phyloP scores from a whole-genome alignment of 2,329 filamentous ascomycete genomes.

The Thielaviopsis populi region DNA sequence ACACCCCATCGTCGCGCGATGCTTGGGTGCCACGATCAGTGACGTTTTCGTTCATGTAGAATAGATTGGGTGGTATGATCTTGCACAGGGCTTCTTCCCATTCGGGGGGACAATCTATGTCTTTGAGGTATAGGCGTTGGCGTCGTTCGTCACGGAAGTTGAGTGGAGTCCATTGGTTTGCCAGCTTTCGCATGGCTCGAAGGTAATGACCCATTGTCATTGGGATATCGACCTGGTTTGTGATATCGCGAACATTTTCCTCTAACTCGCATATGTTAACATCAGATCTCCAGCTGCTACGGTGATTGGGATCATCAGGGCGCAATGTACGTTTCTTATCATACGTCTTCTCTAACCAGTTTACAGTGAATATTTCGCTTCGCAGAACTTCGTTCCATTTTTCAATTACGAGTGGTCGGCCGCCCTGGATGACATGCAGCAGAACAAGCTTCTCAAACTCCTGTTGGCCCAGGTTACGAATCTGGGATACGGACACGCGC shows the following conservation, averaged over 20 bases:
- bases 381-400: slow-evolving; percentile 69
- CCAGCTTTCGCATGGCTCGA: slow-evolving; percentile 67
- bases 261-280: slow-evolving; percentile 32
- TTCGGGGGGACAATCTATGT: slow-evolving; percentile 82
- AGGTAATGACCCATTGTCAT: slow-evolving; percentile 86
- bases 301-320: slow-evolving; percentile 13
- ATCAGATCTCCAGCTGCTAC: background rate
- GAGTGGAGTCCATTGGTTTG: slow-evolving; percentile 61
- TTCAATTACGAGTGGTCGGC: slow-evolving; percentile 80
- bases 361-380: slow-evolving; percentile 58
- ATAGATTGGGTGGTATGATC: slow-evolving; percentile 65
- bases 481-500: slow-evolving; percentile 62
- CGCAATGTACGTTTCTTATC: slow-evolving; percentile 55
- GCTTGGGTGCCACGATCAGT: slow-evolving; percentile 26
- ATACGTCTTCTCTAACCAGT: slow-evolving; percentile 67
- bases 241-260: slow-evolving; percentile 73
- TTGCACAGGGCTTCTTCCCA: slow-evolving; percentile 72
- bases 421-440: slow-evolving; percentile 68
- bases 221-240: slow-evolving; percentile 54
- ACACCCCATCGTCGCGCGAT: background rate
- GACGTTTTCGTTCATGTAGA: slow-evolving; percentile 77
- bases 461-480: slow-evolving; percentile 59
- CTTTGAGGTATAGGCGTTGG: slow-evolving; percentile 87
- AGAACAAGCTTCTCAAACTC: slow-evolving; percentile 75
- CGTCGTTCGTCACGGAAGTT: slow-evolving; percentile 66